Percentiles rank a stretch among this genome's conserved stretches.
Evolutionary conservation across 108 stramenopile genomes (phyloP).

Genomic region (Chaetoceros muelleri): DNA sequence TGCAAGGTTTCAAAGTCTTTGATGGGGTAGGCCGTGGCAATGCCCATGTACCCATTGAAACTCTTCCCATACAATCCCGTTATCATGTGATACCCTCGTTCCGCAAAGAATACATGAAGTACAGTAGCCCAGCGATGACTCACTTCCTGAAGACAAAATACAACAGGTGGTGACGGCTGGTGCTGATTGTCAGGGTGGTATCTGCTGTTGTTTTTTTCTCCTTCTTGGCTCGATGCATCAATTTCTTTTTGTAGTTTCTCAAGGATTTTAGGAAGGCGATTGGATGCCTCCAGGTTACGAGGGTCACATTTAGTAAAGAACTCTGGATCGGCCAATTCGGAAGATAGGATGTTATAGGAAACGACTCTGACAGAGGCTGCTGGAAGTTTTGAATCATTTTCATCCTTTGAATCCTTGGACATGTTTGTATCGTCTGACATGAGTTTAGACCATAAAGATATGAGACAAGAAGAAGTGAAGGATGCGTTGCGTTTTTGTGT

Average conservation of each 20-base stretch:
- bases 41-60: conserved; percentile 94
- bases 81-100: conserved; percentile 74
- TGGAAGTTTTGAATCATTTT: not conserved
- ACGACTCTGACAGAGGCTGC: conserved; percentile 41
- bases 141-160: conserved; percentile 85
- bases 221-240: conserved; percentile 5
- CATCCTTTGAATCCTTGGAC: no score
- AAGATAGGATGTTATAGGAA: conserved; percentile 85
- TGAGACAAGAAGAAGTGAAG: no score
- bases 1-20: conserved; percentile 41
- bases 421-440: not conserved
- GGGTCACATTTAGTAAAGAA: conserved; percentile 61
- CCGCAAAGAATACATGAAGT: conserved; percentile 77
- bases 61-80: conserved; percentile 82
- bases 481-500: no score
- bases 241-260: conserved; percentile 72
- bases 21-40: conserved; percentile 64
- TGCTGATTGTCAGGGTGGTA: conserved; percentile 4
- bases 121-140: conserved; percentile 60
- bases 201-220: not conserved
- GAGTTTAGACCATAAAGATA: no score
- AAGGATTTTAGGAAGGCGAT: conserved; percentile 54
- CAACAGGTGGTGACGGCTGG: no score
- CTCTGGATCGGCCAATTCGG: conserved; percentile 53
- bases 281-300: conserved; percentile 42